Base-by-base conservation (phyloP, 2,329 filamentous ascomycete species). In the Incumbomyces delicatus region DNA sequence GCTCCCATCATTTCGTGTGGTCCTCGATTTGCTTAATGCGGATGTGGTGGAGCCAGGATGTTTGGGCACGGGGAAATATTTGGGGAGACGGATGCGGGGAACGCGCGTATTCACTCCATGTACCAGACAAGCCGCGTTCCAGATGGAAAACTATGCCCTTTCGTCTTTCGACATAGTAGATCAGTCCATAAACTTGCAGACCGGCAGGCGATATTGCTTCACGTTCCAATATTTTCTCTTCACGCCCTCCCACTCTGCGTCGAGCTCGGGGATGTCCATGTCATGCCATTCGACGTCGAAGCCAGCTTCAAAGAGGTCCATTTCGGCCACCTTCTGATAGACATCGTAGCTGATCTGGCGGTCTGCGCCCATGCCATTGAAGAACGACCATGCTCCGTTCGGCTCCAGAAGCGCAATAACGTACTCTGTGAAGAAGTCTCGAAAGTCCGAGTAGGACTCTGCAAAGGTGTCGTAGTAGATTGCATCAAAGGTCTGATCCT, bases 381-480 rank as follows among this genome's bases (percentile, higher is more conserved):
- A 82, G 65, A 80, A 81, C 29, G 78, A 74, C 63, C 79, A 81
- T 39, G 66, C 70, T 0, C 75, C 75, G 20, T 76, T 67, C 17
- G 75, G 71, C 55, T 85, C 81, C 38, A 98, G 69, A 45, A 96
- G 65, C 0, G 80, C 83, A 29, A 92, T 86, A 10, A 96, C 81
- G 57, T 84, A 80, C 63, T 96, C 92, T 2, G 77, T 83, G 63
- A 96, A 95, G 69, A 96, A 95, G 50, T 81, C 74, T 39, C 83
- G 83, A 22, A 96, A 78, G 62, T 90, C 85, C 2, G 74, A 72
- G 66, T 96, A 98, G 53, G 92, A 86, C 67, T 98, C 92, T 6
- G 88, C 92, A 64, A 96, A 96, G 0, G 92, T 98, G 62, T 98
- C 92, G 60, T 95, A 96, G 70, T 96, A 98, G 56, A 98, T 87